These are phyloP conservation scores for Ophiostoma tasmaniense DNA, from an alignment of 2,329 filamentous ascomycete species.

Conservation along the genomic window DNA sequence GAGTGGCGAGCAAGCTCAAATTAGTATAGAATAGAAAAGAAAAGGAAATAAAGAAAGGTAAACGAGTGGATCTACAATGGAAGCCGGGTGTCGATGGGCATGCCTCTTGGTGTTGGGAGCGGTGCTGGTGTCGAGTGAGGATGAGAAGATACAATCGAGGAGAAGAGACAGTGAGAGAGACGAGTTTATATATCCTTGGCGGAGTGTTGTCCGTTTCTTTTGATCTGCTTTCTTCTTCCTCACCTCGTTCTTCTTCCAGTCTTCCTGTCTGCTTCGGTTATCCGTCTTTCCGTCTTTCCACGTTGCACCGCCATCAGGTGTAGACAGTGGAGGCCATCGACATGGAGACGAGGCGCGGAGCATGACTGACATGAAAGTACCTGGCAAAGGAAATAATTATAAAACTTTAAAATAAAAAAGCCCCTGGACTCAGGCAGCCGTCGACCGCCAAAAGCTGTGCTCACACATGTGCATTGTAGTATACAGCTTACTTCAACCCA, in stretches of 20 bases:
- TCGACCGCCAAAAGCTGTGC: neutral
- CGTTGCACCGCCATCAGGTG: neutral
- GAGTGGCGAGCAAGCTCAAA: neutral
- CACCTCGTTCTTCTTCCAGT: neutral
- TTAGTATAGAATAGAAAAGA: neutral
- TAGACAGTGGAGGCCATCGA: neutral
- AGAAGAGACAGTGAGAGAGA: neutral
- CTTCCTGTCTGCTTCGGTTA: neutral
- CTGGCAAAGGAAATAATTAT: too few relatives aligned
- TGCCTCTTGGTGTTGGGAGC: neutral
- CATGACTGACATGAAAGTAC: neutral
- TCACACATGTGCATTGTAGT: neutral
- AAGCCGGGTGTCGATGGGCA: neutral
- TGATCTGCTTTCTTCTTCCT: neutral
- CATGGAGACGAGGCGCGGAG: neutral
- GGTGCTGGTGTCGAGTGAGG: neutral
- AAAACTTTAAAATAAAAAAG: too few relatives aligned
- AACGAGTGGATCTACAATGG: constrained; percentile 8
- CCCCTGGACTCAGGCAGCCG: neutral
- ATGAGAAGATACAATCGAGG: neutral
- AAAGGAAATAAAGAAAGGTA: neutral
- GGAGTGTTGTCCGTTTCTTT: neutral
- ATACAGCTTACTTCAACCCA: neutral
- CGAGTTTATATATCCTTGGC: neutral
- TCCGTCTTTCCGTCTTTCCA: constrained; percentile 9